These are phyloP conservation scores for Podospora comata DNA, from an alignment of 495 filamentous ascomycete genomes.

Conservation along the genomic window DNA sequence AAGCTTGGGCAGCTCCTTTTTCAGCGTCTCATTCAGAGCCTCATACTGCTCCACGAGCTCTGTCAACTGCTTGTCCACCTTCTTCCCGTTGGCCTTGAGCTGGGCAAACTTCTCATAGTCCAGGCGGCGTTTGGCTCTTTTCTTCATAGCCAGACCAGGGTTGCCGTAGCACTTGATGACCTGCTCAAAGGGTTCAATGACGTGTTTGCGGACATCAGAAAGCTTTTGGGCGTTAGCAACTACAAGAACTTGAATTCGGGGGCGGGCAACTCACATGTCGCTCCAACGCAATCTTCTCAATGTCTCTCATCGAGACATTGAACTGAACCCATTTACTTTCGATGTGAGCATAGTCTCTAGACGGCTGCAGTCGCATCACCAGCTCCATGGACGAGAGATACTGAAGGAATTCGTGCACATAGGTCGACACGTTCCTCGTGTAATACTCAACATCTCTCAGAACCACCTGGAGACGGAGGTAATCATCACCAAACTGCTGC, in stretches of 20 bases:
- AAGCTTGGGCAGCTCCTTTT: slow-evolving; percentile 86
- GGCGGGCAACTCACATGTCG: slow-evolving; percentile 67
- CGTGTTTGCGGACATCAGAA: slow-evolving; percentile 68
- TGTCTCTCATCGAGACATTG: slow-evolving; percentile 74
- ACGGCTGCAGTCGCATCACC: slow-evolving; percentile 56
- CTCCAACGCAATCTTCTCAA: slow-evolving; percentile 70
- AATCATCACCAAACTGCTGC: slow-evolving; percentile 80
- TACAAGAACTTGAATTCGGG: neutral
- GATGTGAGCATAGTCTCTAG: slow-evolving; percentile 64
- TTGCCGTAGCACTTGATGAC: slow-evolving; percentile 77
- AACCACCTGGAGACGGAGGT: slow-evolving; percentile 82
- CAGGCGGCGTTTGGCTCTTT: slow-evolving; percentile 81
- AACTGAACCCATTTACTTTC: slow-evolving; percentile 90
- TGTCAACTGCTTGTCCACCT: slow-evolving; percentile 72
- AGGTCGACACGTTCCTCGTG: slow-evolving; percentile 62
- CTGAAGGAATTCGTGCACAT: slow-evolving; percentile 69
- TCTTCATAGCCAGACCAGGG: slow-evolving; percentile 81
- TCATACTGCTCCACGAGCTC: slow-evolving; percentile 83
- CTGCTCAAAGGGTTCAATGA: slow-evolving; percentile 82
- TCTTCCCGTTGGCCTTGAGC: slow-evolving; percentile 67
- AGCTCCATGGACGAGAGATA: slow-evolving; percentile 69
- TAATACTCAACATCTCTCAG: slow-evolving; percentile 89
- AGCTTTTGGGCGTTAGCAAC: slow-evolving; percentile 49
- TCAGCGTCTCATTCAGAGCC: slow-evolving; percentile 86
- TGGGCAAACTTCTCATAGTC: slow-evolving; percentile 70